Evolutionary conservation across 192 early-diverging fungal species (phyloP).

Genomic region (Coemansia sp.): DNA sequence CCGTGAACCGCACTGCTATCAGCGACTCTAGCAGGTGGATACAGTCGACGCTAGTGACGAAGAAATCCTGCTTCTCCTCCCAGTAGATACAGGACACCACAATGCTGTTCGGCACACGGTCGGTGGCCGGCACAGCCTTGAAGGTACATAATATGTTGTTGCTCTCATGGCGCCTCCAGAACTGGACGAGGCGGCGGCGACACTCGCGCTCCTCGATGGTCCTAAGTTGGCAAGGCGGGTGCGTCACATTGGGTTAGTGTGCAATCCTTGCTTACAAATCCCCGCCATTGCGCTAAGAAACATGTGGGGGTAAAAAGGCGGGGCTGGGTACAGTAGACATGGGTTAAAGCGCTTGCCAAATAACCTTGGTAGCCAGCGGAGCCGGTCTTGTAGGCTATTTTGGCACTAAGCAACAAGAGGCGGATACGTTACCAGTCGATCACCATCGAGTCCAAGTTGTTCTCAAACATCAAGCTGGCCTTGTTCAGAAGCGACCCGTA

Average conservation of each 20-base stretch:
- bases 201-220: constrained; percentile 61
- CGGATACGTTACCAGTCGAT: constrained; percentile 56
- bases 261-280: background rate
- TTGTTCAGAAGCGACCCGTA: constrained; percentile 69
- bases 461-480: constrained; percentile 66
- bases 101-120: constrained; percentile 62
- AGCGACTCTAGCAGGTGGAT: constrained; percentile 72
- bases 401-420: background rate
- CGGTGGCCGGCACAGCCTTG: constrained; percentile 57
- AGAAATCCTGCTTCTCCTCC: constrained; percentile 68
- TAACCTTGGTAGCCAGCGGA: background rate
- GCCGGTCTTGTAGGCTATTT: background rate
- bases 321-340: background rate
- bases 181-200: constrained; percentile 68
- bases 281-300: background rate
- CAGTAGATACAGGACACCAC: constrained; percentile 82
- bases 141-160: constrained; percentile 65
- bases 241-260: background rate
- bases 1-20: constrained; percentile 70
- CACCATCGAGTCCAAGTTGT: constrained; percentile 67
- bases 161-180: constrained; percentile 66
- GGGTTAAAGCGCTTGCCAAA: background rate
- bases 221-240: constrained; percentile 29
- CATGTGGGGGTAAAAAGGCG: background rate
- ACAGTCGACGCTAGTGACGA: constrained; percentile 77